phyloP scores from a whole-genome alignment of 2,329 filamentous ascomycete genomes.

The Juglanconis sp. region DNA sequence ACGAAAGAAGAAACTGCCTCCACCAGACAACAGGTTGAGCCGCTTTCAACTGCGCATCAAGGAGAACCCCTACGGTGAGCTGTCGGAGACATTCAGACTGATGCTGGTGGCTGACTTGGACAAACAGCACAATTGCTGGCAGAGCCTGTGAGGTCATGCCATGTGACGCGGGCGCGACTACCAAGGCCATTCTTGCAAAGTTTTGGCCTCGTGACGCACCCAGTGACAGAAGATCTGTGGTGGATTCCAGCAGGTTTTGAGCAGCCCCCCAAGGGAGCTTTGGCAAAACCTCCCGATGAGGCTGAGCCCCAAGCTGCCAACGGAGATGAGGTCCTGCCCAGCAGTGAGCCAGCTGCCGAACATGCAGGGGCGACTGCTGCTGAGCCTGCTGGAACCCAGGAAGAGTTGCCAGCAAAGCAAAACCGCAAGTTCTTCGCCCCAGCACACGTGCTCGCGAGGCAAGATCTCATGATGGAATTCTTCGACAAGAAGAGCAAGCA shows the following conservation, averaged over 20 bases:
- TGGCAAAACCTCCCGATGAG: slow-evolving; percentile 1
- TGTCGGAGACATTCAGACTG: background rate
- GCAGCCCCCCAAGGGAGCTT: background rate
- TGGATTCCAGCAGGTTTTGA: slow-evolving; percentile 43
- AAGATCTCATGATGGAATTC: slow-evolving; percentile 30
- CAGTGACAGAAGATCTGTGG: slow-evolving; percentile 51
- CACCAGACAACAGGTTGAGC: slow-evolving; percentile 26
- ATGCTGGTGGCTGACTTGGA: slow-evolving; percentile 2
- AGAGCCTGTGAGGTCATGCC: slow-evolving; percentile 56
- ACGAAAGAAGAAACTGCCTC: slow-evolving; percentile 37
- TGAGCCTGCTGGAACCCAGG: background rate
- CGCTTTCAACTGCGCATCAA: slow-evolving; percentile 56
- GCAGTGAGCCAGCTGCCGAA: background rate
- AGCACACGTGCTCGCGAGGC: slow-evolving; percentile 31
- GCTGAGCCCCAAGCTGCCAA: background rate
- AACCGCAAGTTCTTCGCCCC: slow-evolving; percentile 22
- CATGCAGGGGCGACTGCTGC: background rate
- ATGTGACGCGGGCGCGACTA: slow-evolving; percentile 43
- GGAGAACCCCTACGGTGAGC: slow-evolving; percentile 62
- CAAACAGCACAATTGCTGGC: slow-evolving; percentile 58
- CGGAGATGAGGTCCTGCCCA: background rate
- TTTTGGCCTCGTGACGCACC: slow-evolving; percentile 55
- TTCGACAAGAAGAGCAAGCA: slow-evolving; percentile 13
- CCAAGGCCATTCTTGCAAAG: slow-evolving; percentile 63
- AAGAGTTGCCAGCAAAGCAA: slow-evolving; percentile 11